phyloP scores from a whole-genome alignment of 2,329 filamentous ascomycete genomes.

The Claviceps citrina region DNA sequence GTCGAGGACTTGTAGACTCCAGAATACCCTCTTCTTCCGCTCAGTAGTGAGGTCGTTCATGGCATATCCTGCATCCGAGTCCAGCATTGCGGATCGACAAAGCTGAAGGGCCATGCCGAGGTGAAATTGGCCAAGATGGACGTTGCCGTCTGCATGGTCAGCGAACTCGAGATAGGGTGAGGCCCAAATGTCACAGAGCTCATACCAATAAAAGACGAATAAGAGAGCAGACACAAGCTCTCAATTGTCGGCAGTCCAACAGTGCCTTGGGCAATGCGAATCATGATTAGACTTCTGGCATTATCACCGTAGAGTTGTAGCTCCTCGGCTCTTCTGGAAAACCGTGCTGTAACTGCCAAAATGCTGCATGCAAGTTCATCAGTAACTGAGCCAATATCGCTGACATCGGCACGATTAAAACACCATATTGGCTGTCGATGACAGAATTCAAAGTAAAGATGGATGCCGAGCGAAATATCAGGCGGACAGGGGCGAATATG shows the following conservation, averaged over 20 bases:
- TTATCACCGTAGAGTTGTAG: slow-evolving; percentile 21
- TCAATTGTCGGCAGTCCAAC: slow-evolving; percentile 34
- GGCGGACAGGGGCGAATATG: slow-evolving; percentile 15
- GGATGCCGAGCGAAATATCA: slow-evolving; percentile 21
- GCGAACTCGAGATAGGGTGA: slow-evolving; percentile 3
- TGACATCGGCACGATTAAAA: slow-evolving; percentile 27
- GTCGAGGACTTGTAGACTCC: slow-evolving; percentile 35
- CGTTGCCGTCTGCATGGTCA: slow-evolving; percentile 26
- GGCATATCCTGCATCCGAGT: slow-evolving; percentile 25
- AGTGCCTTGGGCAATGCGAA: slow-evolving; percentile 33
- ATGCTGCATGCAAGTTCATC: slow-evolving; percentile 28
- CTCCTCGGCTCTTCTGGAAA: slow-evolving; percentile 20
- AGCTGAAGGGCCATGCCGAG: slow-evolving; percentile 34
- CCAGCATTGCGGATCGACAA: slow-evolving; percentile 33
- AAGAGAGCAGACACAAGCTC: slow-evolving; percentile 33
- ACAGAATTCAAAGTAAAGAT: slow-evolving; percentile 28
- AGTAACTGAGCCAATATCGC: slow-evolving; percentile 18
- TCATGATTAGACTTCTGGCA: slow-evolving; percentile 29
- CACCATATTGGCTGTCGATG: slow-evolving; percentile 30
- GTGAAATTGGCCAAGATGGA: slow-evolving; percentile 33
- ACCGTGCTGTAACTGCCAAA: slow-evolving; percentile 24
- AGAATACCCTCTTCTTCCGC: slow-evolving; percentile 34
- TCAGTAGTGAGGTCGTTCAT: slow-evolving; percentile 21
- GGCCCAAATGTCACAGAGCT: too few relatives aligned
- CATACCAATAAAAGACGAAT: slow-evolving; percentile 33